These are phyloP conservation scores for Lyophyllum atratum DNA, from an alignment of 768 basidiomycete species.

Conservation along the genomic window DNA sequence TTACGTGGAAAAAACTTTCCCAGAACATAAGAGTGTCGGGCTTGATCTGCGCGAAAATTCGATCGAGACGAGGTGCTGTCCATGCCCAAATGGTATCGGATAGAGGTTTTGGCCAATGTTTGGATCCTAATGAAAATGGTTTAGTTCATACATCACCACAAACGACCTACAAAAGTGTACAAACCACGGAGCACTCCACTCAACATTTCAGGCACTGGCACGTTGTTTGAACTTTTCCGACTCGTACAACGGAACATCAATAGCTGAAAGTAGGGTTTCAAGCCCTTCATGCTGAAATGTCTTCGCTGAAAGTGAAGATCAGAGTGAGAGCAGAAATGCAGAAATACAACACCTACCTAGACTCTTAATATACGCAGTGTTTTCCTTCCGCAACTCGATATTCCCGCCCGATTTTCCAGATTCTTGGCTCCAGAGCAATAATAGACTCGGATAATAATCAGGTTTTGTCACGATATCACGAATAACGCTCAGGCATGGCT, in stretches of 20 bases:
- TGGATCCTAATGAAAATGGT: conserved; percentile 54
- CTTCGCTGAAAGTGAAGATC: conserved; percentile 50
- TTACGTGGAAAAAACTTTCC: conserved; percentile 65
- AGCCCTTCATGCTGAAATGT: conserved; percentile 58
- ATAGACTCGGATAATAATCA: conserved; percentile 63
- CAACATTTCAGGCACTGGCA: conserved; percentile 65
- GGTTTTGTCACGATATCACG: conserved; percentile 42
- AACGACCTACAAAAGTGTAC: conserved; percentile 11
- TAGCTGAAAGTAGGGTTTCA: conserved; percentile 49
- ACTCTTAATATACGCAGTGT: conserved; percentile 42
- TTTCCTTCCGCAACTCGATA: conserved; percentile 59
- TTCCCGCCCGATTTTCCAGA: conserved; percentile 54
- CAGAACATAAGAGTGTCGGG: conserved; percentile 83
- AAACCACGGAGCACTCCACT: conserved; percentile 75
- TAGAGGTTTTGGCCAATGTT: conserved; percentile 72
- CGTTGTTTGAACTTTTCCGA: conserved; percentile 85
- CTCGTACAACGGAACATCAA: conserved; percentile 66
- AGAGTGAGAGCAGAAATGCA: background rate
- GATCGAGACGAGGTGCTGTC: conserved; percentile 60
- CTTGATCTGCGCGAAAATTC: conserved; percentile 73
- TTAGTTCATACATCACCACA: background rate
- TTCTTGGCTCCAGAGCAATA: conserved; percentile 79
- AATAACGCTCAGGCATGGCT: conserved; percentile 53
- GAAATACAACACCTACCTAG: conserved; percentile 28
- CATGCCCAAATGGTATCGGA: conserved; percentile 70